Base-by-base conservation (phyloP, 169 alveolate species). In the Plasmodium vinckei region DNA sequence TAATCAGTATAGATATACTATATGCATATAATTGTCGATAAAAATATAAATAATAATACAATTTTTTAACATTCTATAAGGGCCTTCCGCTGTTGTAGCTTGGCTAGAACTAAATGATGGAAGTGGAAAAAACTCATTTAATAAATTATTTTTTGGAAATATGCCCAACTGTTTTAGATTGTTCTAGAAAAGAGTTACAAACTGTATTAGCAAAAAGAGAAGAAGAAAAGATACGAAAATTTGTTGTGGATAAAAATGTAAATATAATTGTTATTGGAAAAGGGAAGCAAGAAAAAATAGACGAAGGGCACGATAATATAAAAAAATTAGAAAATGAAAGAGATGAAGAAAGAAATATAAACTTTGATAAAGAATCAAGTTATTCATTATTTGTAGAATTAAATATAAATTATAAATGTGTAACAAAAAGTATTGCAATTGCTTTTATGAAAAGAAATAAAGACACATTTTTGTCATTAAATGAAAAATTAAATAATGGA, bases 131-230 rank as follows among this genome's bases (percentile, higher is more conserved):
- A 82, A 92, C 95, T 17, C 89, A 94, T 57, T 86, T 94, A 49
- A 93, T 93, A 59, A 92, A 94, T 49, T 94, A 92, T 59, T 89
- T 94, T 59, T 86, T 94, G 73, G 97, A 92, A 87, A 94, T 94
- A 44, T 93, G 94, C 33, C 97, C 97, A 13, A 90, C 97, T 12
- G 93, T 92, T 39, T 89, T 94, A 64, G 95, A 92, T 53, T 94
- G 97, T 75, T 89, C 95, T 54, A 72, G 97, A 68, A 94, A 92
- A 89, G 92, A 92, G 72, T 79, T 94, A 54, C 94, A 92, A 86
- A 70, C 93, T 57, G 87, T 94, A 53, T 88, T 94, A 47, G 92
- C 95, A 12, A 92, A 93, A 51, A 82, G 73, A 63, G 94, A 88
- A 49, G 94, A 94, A 59, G 94, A 91, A 13, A 93, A 88, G 60